A percentile compares a stretch with the other conserved stretches of the same genome.
Conservation (phyloP, 805 yeast species). For the Candida succiphila region DNA sequence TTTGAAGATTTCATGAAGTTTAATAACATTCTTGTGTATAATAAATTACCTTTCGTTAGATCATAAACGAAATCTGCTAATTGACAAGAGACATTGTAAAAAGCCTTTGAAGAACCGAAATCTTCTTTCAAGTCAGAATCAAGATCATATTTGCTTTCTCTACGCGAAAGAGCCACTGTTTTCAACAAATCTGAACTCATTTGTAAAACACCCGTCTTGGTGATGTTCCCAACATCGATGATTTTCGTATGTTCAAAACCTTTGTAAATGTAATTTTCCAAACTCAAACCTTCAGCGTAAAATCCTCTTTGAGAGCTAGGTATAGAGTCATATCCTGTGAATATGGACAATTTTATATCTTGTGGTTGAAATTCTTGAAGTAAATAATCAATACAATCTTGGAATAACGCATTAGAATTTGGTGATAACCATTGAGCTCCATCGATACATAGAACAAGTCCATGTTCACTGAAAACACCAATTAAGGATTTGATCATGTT, state of each 20-base stretch:
- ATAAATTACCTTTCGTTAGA: background rate
- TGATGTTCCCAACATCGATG: background rate
- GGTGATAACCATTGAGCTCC: constrained; percentile 35
- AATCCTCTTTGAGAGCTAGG: background rate
- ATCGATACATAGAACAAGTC: constrained; percentile 35
- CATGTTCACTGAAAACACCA: constrained; percentile 29
- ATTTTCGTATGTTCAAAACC: background rate
- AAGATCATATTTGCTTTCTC: background rate
- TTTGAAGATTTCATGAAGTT: no score
- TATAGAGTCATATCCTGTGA: background rate
- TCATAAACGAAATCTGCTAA: background rate
- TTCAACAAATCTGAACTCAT: background rate
- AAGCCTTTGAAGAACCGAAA: background rate
- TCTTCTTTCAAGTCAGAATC: background rate
- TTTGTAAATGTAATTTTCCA: background rate
- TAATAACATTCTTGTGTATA: background rate
- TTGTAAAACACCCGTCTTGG: background rate
- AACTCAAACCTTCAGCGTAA: background rate
- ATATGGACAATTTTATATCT: background rate
- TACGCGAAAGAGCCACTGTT: background rate
- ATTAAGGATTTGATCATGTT: constrained; percentile 32
- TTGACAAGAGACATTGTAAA: background rate
- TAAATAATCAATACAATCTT: background rate
- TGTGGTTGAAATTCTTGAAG: background rate
- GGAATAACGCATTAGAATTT: constrained; percentile 18